These are phyloP conservation scores for Aspergillus panamensis DNA, from an alignment of 495 filamentous ascomycete genomes.

Conservation along the genomic window DNA sequence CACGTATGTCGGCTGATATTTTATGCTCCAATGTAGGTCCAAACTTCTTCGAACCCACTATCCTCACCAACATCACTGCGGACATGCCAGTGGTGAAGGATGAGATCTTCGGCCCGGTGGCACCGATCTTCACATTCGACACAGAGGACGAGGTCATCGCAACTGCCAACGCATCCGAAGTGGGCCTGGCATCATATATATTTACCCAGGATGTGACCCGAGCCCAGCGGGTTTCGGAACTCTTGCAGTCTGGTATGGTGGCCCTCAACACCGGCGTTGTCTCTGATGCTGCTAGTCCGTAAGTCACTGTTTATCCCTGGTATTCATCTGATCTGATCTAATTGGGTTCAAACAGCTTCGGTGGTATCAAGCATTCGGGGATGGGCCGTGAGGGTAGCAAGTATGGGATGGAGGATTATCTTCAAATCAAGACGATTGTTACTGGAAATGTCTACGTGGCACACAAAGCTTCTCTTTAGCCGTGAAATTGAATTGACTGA, in stretches of 20 bases:
- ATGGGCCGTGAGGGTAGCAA: background rate
- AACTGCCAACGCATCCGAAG: slow-evolving; percentile 45
- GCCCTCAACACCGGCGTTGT: too few relatives aligned
- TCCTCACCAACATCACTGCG: slow-evolving; percentile 41
- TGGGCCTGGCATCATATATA: slow-evolving; percentile 50
- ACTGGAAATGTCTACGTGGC: too few relatives aligned
- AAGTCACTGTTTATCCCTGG: too few relatives aligned
- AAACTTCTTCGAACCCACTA: slow-evolving; percentile 54
- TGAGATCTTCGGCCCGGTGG: slow-evolving; percentile 57
- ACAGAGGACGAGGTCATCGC: slow-evolving; percentile 49
- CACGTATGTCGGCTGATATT: too few relatives aligned
- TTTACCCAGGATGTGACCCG: slow-evolving; percentile 47
- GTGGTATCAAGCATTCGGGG: slow-evolving; percentile 18
- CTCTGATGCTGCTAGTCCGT: too few relatives aligned
- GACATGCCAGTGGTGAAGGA: slow-evolving; percentile 51
- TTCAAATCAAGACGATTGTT: slow-evolving; percentile 2
- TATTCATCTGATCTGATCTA: too few relatives aligned
- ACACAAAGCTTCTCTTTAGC: too few relatives aligned
- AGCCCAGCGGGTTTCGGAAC: slow-evolving; percentile 45
- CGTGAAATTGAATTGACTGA: too few relatives aligned
- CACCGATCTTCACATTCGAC: slow-evolving; percentile 46
- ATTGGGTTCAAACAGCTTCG: too few relatives aligned
- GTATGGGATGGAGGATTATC: slow-evolving; percentile 6
- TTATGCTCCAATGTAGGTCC: slow-evolving; percentile 50
- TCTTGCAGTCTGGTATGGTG: slow-evolving; percentile 51